Evolutionary conservation across 1,139 yeast species (phyloP), one percentile per base, ranked within the genome.

Genomic region (Geotrichum histeridarum): DNA sequence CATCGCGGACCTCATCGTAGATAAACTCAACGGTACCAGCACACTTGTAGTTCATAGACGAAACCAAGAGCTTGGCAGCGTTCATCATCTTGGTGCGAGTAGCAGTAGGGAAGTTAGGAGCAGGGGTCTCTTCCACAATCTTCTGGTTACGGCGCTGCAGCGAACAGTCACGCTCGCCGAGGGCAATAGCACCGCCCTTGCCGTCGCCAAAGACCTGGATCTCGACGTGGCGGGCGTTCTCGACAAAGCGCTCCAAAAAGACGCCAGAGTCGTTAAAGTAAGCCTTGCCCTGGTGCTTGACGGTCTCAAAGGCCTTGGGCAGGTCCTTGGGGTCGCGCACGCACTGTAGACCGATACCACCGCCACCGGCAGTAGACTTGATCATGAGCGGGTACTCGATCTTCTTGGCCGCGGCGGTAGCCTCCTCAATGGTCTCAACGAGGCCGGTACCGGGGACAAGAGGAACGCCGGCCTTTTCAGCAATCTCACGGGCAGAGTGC

Each of bases 11-110:
- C 65, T 86, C 85, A 67, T 93, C 98, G 65, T 88, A 91, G 64
- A 93, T 91, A 68, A 84, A 93, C 72, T 93, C 99, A 63, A 93
- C 96, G 8, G 99, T 93, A 69, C 98, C 99, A 49, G 98, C 98
- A 73, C 96, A 83, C 72, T 87, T 89, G 74, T 93, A 93, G 62
- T 86, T 82, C 83, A 93, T 82, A 30, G 86, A 74, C 8, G 88
- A 70, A 55, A 84, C 96, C 60, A 93, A 76, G 52, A 83, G 83
- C 69, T 87, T 95, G 42, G 96, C 91, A 42, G 97, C 94, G 51
- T 75, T 75, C 72, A 91, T 82, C 86, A 93, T 84, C 57, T 75
- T 78, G 47, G 71, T 71, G 64, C 97, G 79, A 2, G 96, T 89
- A 4, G 78, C 70, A 57, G 82, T 89, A 8, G 96, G 95, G 61